Conservation (phyloP, 1,284 basidiomycete genomes). For the Malassezia sympodialis region DNA sequence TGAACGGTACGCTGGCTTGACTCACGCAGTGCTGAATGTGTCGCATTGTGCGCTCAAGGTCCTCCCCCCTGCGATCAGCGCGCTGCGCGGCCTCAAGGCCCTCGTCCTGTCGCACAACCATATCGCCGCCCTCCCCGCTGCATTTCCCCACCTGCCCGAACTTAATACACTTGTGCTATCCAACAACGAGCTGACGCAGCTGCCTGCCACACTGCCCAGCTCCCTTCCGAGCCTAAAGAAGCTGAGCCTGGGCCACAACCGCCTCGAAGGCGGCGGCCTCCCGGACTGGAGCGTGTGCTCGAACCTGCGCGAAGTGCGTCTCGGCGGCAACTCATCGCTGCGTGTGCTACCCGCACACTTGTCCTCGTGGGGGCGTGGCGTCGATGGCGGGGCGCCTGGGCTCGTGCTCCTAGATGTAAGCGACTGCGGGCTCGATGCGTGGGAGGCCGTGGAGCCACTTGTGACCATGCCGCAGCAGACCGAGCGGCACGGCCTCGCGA, state of each 20-base stretch:
- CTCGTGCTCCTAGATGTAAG: constrained; percentile 34
- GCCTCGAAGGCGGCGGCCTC: constrained; percentile 15
- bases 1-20: constrained; percentile 3
- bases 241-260: constrained; percentile 36
- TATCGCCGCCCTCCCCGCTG: constrained; percentile 16
- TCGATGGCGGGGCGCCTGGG: constrained; percentile 30
- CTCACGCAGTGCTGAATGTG: constrained; percentile 23
- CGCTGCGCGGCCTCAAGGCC: constrained; percentile 28
- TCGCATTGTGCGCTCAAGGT: constrained; percentile 26
- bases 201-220: constrained; percentile 32
- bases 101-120: constrained; percentile 38
- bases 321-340: constrained; percentile 29
- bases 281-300: constrained; percentile 39
- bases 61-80: constrained; percentile 21
- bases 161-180: constrained; percentile 46
- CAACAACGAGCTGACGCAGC: constrained; percentile 26
- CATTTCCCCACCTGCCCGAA: constrained; percentile 36
- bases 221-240: constrained; percentile 38
- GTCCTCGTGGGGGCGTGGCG: constrained; percentile 33
- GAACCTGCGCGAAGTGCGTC: constrained; percentile 34
- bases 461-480: constrained; percentile 9
- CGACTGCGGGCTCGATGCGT: constrained; percentile 32
- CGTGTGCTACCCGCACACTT: constrained; percentile 26
- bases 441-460: constrained; percentile 24
- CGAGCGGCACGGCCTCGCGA: constrained; percentile 24